Conservation (phyloP, 2,329 filamentous ascomycete genomes). For the Cadophora gregata region DNA sequence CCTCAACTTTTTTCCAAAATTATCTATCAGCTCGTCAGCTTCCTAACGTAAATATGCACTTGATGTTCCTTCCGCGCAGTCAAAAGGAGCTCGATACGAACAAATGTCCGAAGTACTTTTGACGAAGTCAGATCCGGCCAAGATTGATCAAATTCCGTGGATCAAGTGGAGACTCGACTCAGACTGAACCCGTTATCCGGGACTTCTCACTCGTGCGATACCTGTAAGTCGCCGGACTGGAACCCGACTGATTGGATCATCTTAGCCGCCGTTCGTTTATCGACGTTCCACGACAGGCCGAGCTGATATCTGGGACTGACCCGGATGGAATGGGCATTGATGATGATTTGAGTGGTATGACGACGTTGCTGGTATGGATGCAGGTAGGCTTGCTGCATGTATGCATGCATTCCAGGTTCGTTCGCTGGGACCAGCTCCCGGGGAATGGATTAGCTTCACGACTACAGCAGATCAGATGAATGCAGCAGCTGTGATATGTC, state of each 20-base stretch:
- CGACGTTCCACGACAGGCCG: not conserved
- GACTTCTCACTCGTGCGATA: not conserved
- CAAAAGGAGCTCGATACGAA: no score
- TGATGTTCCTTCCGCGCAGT: not conserved
- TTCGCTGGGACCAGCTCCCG: not conserved
- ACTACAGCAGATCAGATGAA: not conserved
- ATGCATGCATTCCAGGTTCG: not conserved
- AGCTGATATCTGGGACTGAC: not conserved
- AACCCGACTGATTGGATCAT: not conserved
- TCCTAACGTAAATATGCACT: not conserved
- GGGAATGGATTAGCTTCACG: not conserved
- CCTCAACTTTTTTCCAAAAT: not conserved
- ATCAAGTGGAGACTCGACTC: not conserved
- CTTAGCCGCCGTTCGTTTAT: not conserved
- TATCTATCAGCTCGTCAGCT: not conserved
- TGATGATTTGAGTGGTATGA: not conserved
- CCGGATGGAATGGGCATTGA: not conserved
- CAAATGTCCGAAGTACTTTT: not conserved
- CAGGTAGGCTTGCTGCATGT: not conserved
- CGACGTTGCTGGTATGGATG: not conserved
- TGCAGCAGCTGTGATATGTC: no score
- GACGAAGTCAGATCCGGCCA: not conserved
- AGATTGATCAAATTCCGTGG: not conserved
- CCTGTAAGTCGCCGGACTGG: not conserved
- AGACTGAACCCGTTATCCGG: slow-evolving; percentile 3